Evolutionary conservation across 805 yeast genomes (phyloP).

Genomic region (Candida michaelii): DNA sequence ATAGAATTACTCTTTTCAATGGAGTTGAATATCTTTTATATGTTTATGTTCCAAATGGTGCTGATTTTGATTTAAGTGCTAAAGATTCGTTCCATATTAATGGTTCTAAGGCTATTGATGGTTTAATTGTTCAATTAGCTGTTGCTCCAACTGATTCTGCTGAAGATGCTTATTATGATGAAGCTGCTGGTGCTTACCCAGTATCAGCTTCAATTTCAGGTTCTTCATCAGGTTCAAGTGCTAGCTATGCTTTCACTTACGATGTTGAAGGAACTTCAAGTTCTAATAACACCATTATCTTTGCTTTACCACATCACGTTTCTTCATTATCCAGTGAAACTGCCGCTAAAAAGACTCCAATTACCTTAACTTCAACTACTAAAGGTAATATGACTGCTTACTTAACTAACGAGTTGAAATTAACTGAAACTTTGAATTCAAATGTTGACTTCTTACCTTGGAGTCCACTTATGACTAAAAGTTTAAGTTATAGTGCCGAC

Average conservation of each 20-base stretch:
- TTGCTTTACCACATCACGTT: constrained; percentile 56
- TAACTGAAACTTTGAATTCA: constrained; percentile 40
- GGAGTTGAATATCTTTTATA: constrained; percentile 68
- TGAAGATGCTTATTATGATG: constrained; percentile 50
- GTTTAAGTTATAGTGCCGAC: constrained; percentile 40
- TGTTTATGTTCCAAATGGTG: constrained; percentile 44
- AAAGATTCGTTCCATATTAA: constrained; percentile 38
- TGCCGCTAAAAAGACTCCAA: constrained; percentile 36
- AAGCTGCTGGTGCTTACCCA: constrained; percentile 69
- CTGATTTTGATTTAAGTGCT: constrained; percentile 28
- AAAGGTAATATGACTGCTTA: constrained; percentile 52
- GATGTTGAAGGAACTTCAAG: constrained; percentile 50
- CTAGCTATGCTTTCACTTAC: constrained; percentile 50
- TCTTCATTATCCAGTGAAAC: constrained; percentile 32
- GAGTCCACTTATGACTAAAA: constrained; percentile 30
- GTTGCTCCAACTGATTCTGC: constrained; percentile 28
- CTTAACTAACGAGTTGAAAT: constrained; percentile 37
- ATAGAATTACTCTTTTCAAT: constrained; percentile 52
- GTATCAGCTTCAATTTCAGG: constrained; percentile 51
- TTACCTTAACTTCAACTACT: constrained; percentile 45
- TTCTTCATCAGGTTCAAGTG: constrained; percentile 44
- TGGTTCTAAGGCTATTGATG: constrained; percentile 45
- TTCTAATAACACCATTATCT: constrained; percentile 45
- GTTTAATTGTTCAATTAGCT: constrained; percentile 43
- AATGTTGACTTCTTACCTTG: constrained; percentile 48